Evolutionary conservation across 257 asterid species (phyloP), one percentile per base, ranked within the genome.

Genomic region (Ligustrum vulgare): DNA sequence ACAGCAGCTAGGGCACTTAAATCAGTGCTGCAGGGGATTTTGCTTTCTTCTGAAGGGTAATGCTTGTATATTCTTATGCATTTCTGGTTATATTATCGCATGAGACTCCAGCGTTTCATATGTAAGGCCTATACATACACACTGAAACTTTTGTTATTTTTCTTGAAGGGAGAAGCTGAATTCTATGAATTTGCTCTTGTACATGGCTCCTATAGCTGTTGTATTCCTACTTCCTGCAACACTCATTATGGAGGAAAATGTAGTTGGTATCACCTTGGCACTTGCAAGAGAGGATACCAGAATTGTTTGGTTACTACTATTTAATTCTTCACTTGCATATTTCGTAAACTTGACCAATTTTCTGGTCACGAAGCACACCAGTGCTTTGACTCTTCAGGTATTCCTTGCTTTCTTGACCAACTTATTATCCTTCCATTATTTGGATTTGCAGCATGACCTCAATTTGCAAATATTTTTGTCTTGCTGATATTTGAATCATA

Each of bases 311-410:
- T 73, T 75, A 62, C 80, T 82, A 35, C 58, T 82, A 66, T 72
- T 82, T 81, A 82, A 82, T 69, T 82, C 86, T 68, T 64, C 77
- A 12, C 82, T 82, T 63, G 86, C 86, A n/a, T 82, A 79, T 73
- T 75, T 74, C 7, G 86, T 80, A 13, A 82, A 82, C 37, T 71
- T 82, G 75, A 79, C 82, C 49, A 82, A 82, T 32, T 82, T 82
- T 68, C 70, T 82, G 72, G 86, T 82, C 58, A 82, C 86, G 54
- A 82, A 82, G 49, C 86, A 82, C 74, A 82, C 86, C 39, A 82
- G 86, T 66, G 82, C 86, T 49, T 79, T 82, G 35, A 82, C 86
- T 16, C 86, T 82, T 62, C 86, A 82, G 86, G 86, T 82, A 72
- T 11, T 60, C 15, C 62, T 73, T 39, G 39, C 75, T 58, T 77